These are phyloP conservation scores for Aspergillus ruber DNA, from an alignment of 2,329 filamentous ascomycete species.

Conservation along the genomic window DNA sequence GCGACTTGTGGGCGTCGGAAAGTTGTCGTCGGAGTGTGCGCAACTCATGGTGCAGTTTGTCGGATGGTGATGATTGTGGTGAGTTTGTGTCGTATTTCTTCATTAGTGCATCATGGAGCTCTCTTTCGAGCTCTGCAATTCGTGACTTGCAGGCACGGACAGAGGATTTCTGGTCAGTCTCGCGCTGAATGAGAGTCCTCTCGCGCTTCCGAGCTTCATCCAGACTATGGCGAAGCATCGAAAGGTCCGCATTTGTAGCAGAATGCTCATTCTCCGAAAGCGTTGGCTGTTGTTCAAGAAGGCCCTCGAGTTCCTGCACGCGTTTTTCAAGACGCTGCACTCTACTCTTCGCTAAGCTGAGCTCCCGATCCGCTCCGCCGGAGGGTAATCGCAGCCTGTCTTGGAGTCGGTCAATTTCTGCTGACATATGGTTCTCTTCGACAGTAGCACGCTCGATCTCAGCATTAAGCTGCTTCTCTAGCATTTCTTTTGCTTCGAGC, in stretches of 20 bases:
- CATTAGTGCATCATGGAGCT: conserved; percentile 56
- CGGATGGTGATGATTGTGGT: conserved; percentile 45
- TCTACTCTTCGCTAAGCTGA: conserved; percentile 51
- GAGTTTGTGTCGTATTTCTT: conserved; percentile 48
- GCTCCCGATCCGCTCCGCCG: conserved; percentile 43
- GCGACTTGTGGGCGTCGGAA: conserved; percentile 52
- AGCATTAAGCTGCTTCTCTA: conserved; percentile 59
- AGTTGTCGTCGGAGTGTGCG: conserved; percentile 56
- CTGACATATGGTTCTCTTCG: conserved; percentile 57
- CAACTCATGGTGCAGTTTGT: conserved; percentile 47
- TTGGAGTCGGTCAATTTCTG: conserved; percentile 45
- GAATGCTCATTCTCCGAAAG: conserved; percentile 26
- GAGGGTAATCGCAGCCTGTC: conserved; percentile 42
- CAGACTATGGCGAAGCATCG: conserved; percentile 57
- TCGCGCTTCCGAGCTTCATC: conserved; percentile 61
- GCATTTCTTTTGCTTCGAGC: conserved; percentile 49
- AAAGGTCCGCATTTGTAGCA: conserved; percentile 45
- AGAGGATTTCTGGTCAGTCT: conserved; percentile 56
- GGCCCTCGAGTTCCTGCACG: conserved; percentile 43
- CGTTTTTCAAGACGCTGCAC: conserved; percentile 59
- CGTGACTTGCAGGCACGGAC: conserved; percentile 60
- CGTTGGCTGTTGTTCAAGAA: conserved; percentile 53
- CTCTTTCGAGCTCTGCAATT: conserved; percentile 60
- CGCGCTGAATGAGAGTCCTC: conserved; percentile 58
- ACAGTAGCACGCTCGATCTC: conserved; percentile 60